Evolutionary conservation across 495 filamentous ascomycete species (phyloP).

Genomic region (Annulohypoxylon stygium): DNA sequence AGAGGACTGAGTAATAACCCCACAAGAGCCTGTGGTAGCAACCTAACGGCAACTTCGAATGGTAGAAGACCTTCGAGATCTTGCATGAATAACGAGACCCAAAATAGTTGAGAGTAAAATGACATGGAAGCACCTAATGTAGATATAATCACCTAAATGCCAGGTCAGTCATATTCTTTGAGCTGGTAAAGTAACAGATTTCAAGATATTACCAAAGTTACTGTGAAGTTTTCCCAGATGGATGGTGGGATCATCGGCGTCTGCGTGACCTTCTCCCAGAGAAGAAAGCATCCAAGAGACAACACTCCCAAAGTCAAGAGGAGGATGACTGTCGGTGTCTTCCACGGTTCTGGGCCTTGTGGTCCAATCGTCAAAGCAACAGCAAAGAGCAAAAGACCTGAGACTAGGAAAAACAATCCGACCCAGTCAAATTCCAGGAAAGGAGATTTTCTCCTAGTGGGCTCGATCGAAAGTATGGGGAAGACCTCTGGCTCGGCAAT

Average conservation of each 20-base stretch:
- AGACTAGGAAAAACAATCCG: constrained; percentile 49
- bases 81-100: constrained; percentile 58
- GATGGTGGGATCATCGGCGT: constrained; percentile 53
- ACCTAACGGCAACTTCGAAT: constrained; percentile 51
- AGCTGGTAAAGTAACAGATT: not conserved
- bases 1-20: constrained; percentile 55
- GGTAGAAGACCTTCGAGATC: constrained; percentile 50
- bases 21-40: constrained; percentile 54
- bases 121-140: constrained; percentile 53
- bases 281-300: constrained; percentile 64
- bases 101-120: constrained; percentile 57
- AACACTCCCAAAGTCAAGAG: constrained; percentile 67
- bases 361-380: constrained; percentile 52
- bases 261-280: constrained; percentile 63
- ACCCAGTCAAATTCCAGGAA: constrained; percentile 53
- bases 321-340: constrained; percentile 68
- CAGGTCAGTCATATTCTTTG: constrained; percentile 9
- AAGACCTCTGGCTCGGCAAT: constrained; percentile 64
- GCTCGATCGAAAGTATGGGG: constrained; percentile 67
- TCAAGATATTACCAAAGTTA: constrained; percentile 47
- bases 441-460: constrained; percentile 56
- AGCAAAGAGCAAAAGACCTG: constrained; percentile 52
- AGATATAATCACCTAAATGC: constrained; percentile 47
- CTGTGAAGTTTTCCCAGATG: constrained; percentile 52
- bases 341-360: constrained; percentile 65